phyloP scores from a whole-genome alignment of 164 flowering plant genomes.

The Cinnamomum micranthum region DNA sequence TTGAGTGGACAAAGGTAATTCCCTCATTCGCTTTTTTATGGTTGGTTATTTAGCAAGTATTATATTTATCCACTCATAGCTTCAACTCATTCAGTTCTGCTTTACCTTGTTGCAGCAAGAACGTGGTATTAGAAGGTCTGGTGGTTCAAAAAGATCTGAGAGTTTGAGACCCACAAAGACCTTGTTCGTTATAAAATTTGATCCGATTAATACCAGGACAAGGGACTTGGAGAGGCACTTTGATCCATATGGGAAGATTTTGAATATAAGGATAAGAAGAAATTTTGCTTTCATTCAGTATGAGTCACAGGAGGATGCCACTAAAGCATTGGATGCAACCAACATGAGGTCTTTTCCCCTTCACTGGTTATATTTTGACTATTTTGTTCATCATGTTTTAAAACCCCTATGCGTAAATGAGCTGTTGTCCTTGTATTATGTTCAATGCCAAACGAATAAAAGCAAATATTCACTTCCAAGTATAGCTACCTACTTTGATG shows the following conservation, averaged over 20 bases:
- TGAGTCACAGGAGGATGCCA: slow-evolving; percentile 92
- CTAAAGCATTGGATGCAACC: slow-evolving; percentile 56
- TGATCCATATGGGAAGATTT: slow-evolving; percentile 88
- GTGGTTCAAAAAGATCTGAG: slow-evolving; percentile 50
- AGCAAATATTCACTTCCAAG: too few relatives aligned
- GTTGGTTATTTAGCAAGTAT: background rate
- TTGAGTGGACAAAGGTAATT: slow-evolving; percentile 95
- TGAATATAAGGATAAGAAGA: slow-evolving; percentile 79
- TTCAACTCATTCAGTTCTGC: background rate
- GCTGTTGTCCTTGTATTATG: too few relatives aligned
- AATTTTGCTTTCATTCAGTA: slow-evolving; percentile 93
- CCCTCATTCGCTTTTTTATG: background rate
- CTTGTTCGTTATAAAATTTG: slow-evolving; percentile 92
- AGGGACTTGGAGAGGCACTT: slow-evolving; percentile 93
- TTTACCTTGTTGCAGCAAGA: slow-evolving; percentile 61
- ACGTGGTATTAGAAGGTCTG: slow-evolving; percentile 66
- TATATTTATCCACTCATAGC: background rate
- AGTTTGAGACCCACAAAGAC: slow-evolving; percentile 79
- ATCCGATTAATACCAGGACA: slow-evolving; percentile 68
- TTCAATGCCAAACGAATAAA: too few relatives aligned
- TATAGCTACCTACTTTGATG: too few relatives aligned
- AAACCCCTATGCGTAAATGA: too few relatives aligned
- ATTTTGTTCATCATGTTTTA: too few relatives aligned
- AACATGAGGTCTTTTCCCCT: slow-evolving; percentile 41
- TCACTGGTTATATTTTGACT: background rate